Evolutionary conservation across 768 basidiomycete genomes (phyloP).

Genomic region (Pulveroboletus sp.): DNA sequence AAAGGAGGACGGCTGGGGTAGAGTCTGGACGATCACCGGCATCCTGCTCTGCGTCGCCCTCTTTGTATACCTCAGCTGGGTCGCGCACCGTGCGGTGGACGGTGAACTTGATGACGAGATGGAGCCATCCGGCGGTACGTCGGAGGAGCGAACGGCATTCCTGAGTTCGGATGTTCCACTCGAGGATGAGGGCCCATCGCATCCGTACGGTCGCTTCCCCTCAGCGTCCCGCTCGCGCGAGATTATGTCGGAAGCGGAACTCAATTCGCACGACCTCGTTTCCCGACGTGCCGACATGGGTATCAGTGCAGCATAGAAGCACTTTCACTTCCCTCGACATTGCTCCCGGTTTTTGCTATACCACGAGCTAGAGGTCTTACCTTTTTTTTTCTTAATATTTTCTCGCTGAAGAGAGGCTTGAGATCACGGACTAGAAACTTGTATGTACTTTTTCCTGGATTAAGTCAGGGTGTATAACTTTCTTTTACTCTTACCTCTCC

Average conservation of each 20-base stretch:
- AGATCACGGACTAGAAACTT: slow-evolving; percentile 4
- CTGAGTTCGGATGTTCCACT: slow-evolving; percentile 32
- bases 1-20: slow-evolving; percentile 44
- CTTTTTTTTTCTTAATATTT: too few species aligned
- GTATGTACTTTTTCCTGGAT: slow-evolving; percentile 22
- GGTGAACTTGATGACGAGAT: slow-evolving; percentile 48
- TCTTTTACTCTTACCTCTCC: slow-evolving; percentile 1
- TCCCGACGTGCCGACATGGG: slow-evolving; percentile 16
- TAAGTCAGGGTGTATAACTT: slow-evolving; percentile 20
- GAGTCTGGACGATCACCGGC: slow-evolving; percentile 64
- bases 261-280: slow-evolving; percentile 18
- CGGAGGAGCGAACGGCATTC: slow-evolving; percentile 55
- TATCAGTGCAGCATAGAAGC: slow-evolving; percentile 8
- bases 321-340: too few species aligned
- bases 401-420: neutral
- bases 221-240: slow-evolving; percentile 19
- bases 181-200: slow-evolving; percentile 22
- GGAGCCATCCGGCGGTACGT: slow-evolving; percentile 24
- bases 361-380: neutral
- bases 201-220: slow-evolving; percentile 18
- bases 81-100: slow-evolving; percentile 69
- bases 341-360: too few species aligned
- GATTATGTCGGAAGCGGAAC: slow-evolving; percentile 49
- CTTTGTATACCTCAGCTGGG: slow-evolving; percentile 73
- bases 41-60: slow-evolving; percentile 69